Evolutionary conservation across 2,329 filamentous ascomycete genomes (phyloP).

Genomic region (Alternaria atra): DNA sequence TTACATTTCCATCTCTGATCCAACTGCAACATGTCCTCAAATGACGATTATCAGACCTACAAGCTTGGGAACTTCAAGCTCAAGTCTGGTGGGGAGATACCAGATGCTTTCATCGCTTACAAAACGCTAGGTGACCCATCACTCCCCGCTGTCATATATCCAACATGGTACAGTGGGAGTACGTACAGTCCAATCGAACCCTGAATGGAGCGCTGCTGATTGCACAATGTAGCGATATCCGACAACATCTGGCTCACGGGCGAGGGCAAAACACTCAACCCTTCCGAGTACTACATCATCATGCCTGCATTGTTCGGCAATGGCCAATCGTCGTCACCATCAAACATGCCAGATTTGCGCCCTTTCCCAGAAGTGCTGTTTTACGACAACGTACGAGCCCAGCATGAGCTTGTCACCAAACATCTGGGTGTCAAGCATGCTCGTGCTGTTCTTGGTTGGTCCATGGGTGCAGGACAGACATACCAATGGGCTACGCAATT

Average conservation of each 20-base stretch:
- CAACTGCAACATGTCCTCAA: slow-evolving; percentile 17
- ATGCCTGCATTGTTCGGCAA: slow-evolving; percentile 75
- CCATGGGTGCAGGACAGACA: slow-evolving; percentile 74
- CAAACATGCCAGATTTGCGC: slow-evolving; percentile 63
- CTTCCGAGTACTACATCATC: slow-evolving; percentile 72
- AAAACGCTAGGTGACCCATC: slow-evolving; percentile 74
- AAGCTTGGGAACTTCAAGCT: slow-evolving; percentile 72
- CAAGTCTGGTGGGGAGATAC: slow-evolving; percentile 69
- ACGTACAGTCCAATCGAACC: background rate
- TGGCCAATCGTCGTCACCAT: slow-evolving; percentile 72
- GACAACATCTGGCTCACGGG: slow-evolving; percentile 81
- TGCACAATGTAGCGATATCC: slow-evolving; percentile 59
- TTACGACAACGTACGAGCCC: slow-evolving; percentile 75
- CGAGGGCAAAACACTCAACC: slow-evolving; percentile 69
- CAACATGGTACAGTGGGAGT: slow-evolving; percentile 77
- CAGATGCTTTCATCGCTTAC: slow-evolving; percentile 75
- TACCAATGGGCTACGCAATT: slow-evolving; percentile 71
- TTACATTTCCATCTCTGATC: background rate
- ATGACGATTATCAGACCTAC: slow-evolving; percentile 61
- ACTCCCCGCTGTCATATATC: slow-evolving; percentile 75
- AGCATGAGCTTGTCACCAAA: slow-evolving; percentile 71
- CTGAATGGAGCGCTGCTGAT: background rate
- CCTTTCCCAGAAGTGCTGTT: slow-evolving; percentile 71
- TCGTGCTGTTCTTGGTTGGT: slow-evolving; percentile 72
- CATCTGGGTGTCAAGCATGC: slow-evolving; percentile 68